Evolutionary conservation across 1,284 basidiomycete species (phyloP).

Genomic region (Tilletia horrida): DNA sequence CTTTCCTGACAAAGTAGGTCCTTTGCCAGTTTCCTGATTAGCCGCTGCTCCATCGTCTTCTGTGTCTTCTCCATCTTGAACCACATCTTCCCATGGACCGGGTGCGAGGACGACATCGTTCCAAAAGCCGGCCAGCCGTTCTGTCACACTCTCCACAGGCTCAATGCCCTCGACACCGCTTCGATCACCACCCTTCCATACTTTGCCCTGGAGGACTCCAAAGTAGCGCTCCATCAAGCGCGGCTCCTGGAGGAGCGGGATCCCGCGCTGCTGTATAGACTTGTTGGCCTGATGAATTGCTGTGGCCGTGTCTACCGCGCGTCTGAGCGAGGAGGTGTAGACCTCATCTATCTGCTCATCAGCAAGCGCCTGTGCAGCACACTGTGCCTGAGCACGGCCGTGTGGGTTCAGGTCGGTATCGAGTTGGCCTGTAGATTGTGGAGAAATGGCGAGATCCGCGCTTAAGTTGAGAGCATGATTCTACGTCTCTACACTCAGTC

Average conservation of each 20-base stretch:
- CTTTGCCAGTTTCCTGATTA: too few species aligned
- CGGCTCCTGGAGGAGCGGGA: conserved; percentile 26
- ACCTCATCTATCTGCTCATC: conserved; percentile 36
- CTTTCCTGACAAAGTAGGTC: too few species aligned
- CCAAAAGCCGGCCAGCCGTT: conserved; percentile 40
- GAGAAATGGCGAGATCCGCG: background rate
- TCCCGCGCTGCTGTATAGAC: background rate
- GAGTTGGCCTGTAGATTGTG: conserved; percentile 37
- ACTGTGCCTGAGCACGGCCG: conserved; percentile 41
- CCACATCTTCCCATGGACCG: conserved; percentile 7
- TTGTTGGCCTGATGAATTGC: conserved; percentile 20
- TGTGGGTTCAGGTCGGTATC: conserved; percentile 46
- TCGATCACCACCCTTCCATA: conserved; percentile 31
- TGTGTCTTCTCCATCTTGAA: background rate
- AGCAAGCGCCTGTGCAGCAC: conserved; percentile 36
- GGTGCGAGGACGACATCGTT: conserved; percentile 33
- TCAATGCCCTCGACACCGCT: conserved; percentile 40
- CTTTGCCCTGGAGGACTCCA: conserved; percentile 45
- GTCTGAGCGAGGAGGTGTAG: conserved; percentile 42
- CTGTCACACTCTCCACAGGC: conserved; percentile 40
- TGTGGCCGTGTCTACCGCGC: conserved; percentile 29
- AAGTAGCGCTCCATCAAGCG: conserved; percentile 48
- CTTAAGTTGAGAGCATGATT: background rate
- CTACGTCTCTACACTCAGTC: background rate
- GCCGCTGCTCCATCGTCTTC: background rate